Percentiles rank a stretch among this genome's conserved stretches.
Evolutionary conservation across 805 yeast species (phyloP).

Genomic region (Saturnispora diversa): DNA sequence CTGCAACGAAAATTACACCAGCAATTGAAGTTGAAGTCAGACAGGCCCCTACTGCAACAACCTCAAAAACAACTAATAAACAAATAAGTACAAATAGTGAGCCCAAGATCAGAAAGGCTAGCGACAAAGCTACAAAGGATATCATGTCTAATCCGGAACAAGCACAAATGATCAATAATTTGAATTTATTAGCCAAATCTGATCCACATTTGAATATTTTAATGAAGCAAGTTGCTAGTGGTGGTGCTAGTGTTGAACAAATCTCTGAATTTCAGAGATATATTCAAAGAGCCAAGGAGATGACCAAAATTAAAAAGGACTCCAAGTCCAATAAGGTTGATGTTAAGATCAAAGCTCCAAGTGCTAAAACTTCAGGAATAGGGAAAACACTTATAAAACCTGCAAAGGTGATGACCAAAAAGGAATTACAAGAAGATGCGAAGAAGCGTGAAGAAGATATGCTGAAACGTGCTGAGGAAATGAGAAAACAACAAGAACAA

Average conservation of each 20-base stretch:
- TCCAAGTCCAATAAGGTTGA: neutral
- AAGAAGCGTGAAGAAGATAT: slow-evolving; percentile 13
- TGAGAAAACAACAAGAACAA: slow-evolving; percentile 17
- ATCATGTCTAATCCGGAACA: slow-evolving; percentile 46
- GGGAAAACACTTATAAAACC: neutral
- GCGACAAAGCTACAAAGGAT: slow-evolving; percentile 20
- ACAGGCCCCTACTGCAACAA: no score
- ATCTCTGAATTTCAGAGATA: slow-evolving; percentile 73
- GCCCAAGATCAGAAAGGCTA: slow-evolving; percentile 1
- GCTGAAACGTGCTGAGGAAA: slow-evolving; percentile 11
- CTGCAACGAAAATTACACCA: slow-evolving; percentile 4
- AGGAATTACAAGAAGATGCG: slow-evolving; percentile 12
- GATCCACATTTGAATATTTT: slow-evolving; percentile 60
- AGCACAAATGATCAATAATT: slow-evolving; percentile 74
- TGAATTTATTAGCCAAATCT: slow-evolving; percentile 72
- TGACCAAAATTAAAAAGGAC: slow-evolving; percentile 33
- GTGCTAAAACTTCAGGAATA: neutral
- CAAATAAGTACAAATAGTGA: neutral
- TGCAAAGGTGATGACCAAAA: neutral
- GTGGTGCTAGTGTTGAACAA: slow-evolving; percentile 64
- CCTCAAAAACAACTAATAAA: neutral
- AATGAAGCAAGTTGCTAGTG: slow-evolving; percentile 83
- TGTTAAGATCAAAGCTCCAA: neutral
- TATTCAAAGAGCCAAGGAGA: slow-evolving; percentile 67
- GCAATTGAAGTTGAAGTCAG: slow-evolving; percentile 6